Base-by-base conservation (phyloP, 2,329 filamentous ascomycete genomes). In the Catunica adiposa region DNA sequence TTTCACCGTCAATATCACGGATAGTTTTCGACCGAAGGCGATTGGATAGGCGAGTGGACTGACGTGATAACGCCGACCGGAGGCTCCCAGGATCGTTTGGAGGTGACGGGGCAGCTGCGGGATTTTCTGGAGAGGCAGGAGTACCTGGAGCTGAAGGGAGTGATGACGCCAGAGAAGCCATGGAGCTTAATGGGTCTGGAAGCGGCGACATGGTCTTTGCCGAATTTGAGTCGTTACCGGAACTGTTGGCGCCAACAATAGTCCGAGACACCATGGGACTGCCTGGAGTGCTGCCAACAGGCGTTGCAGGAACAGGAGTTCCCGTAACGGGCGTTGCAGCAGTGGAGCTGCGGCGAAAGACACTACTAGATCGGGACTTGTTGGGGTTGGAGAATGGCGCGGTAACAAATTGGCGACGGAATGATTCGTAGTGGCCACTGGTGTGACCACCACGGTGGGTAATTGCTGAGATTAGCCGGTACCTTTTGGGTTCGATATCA, bases 371-470 rank as follows among this genome's bases (percentile, higher is more conserved):
- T 59, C 85, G 83, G 67, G 94, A 90, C 0, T 81, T 82, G 61
- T 86, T 83, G 0, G 85, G 81, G 6, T 90, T 96, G 1, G 87
- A 85, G 65, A 82, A 97, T 0, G 89, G 89, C 2, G 84, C 72
- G 7, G 58, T 56, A 7, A 87, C 70, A 58, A 86, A 84, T 67
- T 97, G 92, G 38, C 92, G 79, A 34, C 92, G 79, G 67, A 97
- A 97, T 0, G 89, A 90, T 67, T 98, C 92, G 70, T 98, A 98
- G 66, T 98, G 92, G 0, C 92, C 92, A 63, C 89, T 95, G 64
- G 95, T 84, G 66, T 98, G 92, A 60, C 86, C 94, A 38, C 92
- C 92, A 64, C 94, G 94, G 66, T 98, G 92, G 22, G 87, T 94
- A 37, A 98, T 88, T 37, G 94, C 79, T 11, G 84, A 88, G 0